Conservation (phyloP, 108 stramenopile species). For the Nitzschia sp. region DNA sequence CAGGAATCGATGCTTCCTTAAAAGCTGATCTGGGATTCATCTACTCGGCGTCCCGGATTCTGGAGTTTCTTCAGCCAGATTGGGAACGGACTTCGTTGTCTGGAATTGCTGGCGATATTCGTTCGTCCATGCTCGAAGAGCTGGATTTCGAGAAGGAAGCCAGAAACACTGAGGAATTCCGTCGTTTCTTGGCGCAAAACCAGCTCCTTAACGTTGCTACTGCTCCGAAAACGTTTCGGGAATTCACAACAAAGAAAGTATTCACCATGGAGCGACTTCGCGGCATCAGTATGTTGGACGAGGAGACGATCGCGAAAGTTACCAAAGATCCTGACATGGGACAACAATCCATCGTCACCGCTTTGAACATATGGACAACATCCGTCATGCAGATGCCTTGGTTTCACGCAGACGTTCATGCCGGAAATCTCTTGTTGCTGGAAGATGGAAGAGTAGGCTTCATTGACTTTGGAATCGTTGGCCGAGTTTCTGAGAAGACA, state of each 20-base stretch:
- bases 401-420: constrained; percentile 98
- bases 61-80: constrained; percentile 92
- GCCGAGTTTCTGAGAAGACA: constrained; percentile 85
- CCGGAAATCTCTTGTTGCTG: constrained; percentile 63
- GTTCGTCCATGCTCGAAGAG: constrained; percentile 91
- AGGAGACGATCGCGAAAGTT: constrained; percentile 69
- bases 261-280: constrained; percentile 90
- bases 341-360: constrained; percentile 78
- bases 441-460: constrained; percentile 95
- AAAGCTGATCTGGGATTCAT: constrained; percentile 94
- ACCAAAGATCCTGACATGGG: constrained; percentile 76
- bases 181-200: constrained; percentile 73
- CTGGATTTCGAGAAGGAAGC: constrained; percentile 93
- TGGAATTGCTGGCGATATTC: constrained; percentile 86
- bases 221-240: constrained; percentile 72
- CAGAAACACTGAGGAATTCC: constrained; percentile 87
- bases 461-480: constrained; percentile 98
- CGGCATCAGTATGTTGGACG: constrained; percentile 90
- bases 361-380: constrained; percentile 93
- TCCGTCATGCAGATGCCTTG: constrained; percentile 88
- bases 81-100: constrained; percentile 87
- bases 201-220: constrained; percentile 67
- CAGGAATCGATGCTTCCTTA: constrained; percentile 86
- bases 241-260: constrained; percentile 78
- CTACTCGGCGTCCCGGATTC: constrained; percentile 79